These are phyloP conservation scores for Citrus medica DNA, from an alignment of 345 rosid genomes.

Conservation along the genomic window DNA sequence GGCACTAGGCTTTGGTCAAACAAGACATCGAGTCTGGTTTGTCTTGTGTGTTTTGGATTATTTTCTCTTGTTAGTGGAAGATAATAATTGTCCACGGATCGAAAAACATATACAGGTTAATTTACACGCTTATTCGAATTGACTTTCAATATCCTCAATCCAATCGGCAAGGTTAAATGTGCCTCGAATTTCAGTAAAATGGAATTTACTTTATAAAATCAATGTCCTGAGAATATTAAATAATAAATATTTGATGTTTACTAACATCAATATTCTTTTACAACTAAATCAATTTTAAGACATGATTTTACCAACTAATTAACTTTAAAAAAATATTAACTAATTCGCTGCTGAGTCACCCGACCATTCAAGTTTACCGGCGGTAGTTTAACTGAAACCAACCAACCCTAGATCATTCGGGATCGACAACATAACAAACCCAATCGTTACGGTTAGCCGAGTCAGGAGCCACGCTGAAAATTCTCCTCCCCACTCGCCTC, in stretches of 20 bases:
- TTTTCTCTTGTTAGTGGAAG: not conserved
- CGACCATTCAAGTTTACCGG: not conserved
- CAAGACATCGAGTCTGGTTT: not conserved
- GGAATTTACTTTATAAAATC: not conserved
- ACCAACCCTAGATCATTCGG: conserved; percentile 1
- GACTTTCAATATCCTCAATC: no score
- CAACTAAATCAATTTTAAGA: not conserved
- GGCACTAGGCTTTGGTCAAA: not conserved
- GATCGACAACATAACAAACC: not conserved
- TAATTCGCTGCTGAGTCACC: not conserved
- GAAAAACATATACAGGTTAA: not conserved
- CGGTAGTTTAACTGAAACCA: not conserved
- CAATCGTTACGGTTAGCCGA: not conserved
- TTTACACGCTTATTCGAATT: no score
- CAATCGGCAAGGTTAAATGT: no score
- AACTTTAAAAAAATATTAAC: not conserved
- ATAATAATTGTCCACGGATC: not conserved
- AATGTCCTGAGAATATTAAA: not conserved
- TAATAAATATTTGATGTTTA: not conserved
- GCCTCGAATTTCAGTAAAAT: not conserved
- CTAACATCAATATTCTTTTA: not conserved
- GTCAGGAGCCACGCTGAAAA: not conserved
- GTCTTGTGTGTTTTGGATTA: not conserved
- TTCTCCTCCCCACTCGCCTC: not conserved
- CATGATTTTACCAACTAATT: not conserved